Percentiles rank a stretch among this genome's conserved stretches.
Conservation (phyloP, 352 stramenopile species). For the Phytophthora megakarya region DNA sequence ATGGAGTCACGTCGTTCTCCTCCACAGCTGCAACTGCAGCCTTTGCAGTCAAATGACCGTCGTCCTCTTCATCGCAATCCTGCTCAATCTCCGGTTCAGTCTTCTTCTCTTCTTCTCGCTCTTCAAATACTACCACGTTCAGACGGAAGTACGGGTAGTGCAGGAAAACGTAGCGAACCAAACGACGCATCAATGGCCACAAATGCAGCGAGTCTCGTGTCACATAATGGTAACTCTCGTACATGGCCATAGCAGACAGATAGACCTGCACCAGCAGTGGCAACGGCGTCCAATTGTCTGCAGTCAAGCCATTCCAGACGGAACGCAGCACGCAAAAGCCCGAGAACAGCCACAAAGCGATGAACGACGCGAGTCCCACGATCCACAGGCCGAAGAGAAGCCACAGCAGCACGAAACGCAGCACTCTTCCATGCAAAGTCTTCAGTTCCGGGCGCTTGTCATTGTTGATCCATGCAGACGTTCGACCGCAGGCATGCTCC, state of each 20-base stretch:
- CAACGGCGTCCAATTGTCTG: slow-evolving; percentile 19
- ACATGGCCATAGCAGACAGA: slow-evolving; percentile 40
- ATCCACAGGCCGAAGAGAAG: slow-evolving; percentile 39
- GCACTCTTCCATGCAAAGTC: slow-evolving; percentile 17
- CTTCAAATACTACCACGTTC: slow-evolving; percentile 51
- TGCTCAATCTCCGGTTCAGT: slow-evolving; percentile 19
- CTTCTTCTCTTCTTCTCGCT: slow-evolving; percentile 24
- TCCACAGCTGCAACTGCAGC: slow-evolving; percentile 15
- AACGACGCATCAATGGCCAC: slow-evolving; percentile 53
- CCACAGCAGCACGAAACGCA: slow-evolving; percentile 28
- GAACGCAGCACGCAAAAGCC: slow-evolving; percentile 3
- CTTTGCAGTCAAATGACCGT: slow-evolving; percentile 7
- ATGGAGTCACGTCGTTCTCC: slow-evolving; percentile 23
- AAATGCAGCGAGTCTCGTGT: slow-evolving; percentile 26
- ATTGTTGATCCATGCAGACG: slow-evolving; percentile 26
- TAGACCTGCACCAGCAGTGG: slow-evolving; percentile 35
- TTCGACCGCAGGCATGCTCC: background rate
- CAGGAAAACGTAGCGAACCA: slow-evolving; percentile 51
- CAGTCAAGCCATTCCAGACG: background rate
- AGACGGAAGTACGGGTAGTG: slow-evolving; percentile 62
- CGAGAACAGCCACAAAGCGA: slow-evolving; percentile 22
- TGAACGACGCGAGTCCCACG: slow-evolving; percentile 28
- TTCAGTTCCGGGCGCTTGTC: slow-evolving; percentile 30
- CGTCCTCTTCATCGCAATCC: background rate
- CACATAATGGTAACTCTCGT: slow-evolving; percentile 51